Base-by-base conservation (phyloP, 2,329 filamentous ascomycete genomes). In the Trichophyton verrucosum region DNA sequence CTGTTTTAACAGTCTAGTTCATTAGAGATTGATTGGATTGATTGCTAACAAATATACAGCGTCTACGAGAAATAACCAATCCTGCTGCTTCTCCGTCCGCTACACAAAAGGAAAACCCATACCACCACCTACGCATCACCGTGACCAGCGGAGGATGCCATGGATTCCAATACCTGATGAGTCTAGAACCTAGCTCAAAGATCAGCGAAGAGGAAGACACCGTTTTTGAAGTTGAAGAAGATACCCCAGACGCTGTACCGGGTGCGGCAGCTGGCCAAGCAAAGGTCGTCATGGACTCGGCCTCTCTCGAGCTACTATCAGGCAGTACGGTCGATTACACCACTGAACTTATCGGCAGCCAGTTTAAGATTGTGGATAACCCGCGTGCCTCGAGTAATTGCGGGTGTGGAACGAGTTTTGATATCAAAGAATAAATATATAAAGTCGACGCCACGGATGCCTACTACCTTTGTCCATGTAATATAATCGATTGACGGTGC, bases 161-260 rank as follows among this genome's bases (percentile, higher is more conserved):
- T 75, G 94, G 94, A 57, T 99, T 99, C 74, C 94, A 99, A 73
- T 99, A 99, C 71, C 78, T 95, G 55, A 96, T 99, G 89, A 89
- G 86, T 15, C 81, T 97, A 3, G 86, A 89, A 57, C 70, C 77
- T 17, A 73, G 73, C 9, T 75, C 75, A 15, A 80, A 83, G 59
- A 75, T 87, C 15, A 79, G 82, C 58, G 71, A 82, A 27, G 86
- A 91, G 63, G 94, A 97, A 68, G 94, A 99, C 71, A 94, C 88
- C 0, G 80, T 97, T 24, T 96, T 97, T 68, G 84, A 89, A 64
- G 89, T 86, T 56, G 76, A 85, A 13, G 70, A 74, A 36, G 72
- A 71, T 15, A 59, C 59, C 6, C 69, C 69, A 9, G 60, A 61
- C 9, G 17, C 58, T 44, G 22, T 58, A 13, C 17, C 47, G 11